phyloP scores from a whole-genome alignment of 2,329 filamentous ascomycete species.

The Aspergillus glaucus region DNA sequence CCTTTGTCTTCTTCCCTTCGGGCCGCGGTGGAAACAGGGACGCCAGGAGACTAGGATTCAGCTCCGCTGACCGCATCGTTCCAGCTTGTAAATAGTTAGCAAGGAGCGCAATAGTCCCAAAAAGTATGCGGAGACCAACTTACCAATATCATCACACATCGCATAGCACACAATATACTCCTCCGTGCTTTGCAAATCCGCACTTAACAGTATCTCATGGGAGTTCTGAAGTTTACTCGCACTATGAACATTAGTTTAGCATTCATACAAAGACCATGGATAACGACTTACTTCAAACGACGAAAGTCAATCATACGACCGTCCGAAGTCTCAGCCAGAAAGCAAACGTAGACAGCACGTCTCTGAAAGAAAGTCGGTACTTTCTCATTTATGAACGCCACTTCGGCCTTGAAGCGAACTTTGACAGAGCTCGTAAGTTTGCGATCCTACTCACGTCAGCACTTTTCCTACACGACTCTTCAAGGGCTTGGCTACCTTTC shows the following conservation, averaged over 20 bases:
- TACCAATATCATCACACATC: slow-evolving; percentile 79
- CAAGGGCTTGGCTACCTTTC: slow-evolving; percentile 31
- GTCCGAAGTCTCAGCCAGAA: slow-evolving; percentile 66
- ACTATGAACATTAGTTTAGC: slow-evolving; percentile 33
- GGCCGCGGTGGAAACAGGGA: slow-evolving; percentile 36
- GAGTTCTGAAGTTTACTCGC: slow-evolving; percentile 59
- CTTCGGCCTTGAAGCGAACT: slow-evolving; percentile 58
- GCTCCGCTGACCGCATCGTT: slow-evolving; percentile 48
- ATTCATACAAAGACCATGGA: slow-evolving; percentile 14
- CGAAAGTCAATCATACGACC: slow-evolving; percentile 65
- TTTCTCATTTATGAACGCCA: slow-evolving; percentile 67
- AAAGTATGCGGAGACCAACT: slow-evolving; percentile 4
- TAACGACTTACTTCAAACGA: slow-evolving; percentile 45
- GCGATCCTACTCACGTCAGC: slow-evolving; percentile 21
- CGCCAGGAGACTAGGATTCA: slow-evolving; percentile 46
- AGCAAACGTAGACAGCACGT: slow-evolving; percentile 62
- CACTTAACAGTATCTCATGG: slow-evolving; percentile 55
- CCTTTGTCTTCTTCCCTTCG: slow-evolving; percentile 1
- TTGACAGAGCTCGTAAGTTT: slow-evolving; percentile 41
- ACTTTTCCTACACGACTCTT: neutral
- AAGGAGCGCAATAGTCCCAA: neutral
- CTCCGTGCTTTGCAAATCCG: slow-evolving; percentile 48
- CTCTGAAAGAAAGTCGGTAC: slow-evolving; percentile 56
- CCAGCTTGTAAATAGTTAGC: slow-evolving; percentile 41
- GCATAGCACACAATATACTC: slow-evolving; percentile 62